Evolutionary conservation across 768 basidiomycete species (phyloP).

Genomic region (Tylopilus subfusipes): DNA sequence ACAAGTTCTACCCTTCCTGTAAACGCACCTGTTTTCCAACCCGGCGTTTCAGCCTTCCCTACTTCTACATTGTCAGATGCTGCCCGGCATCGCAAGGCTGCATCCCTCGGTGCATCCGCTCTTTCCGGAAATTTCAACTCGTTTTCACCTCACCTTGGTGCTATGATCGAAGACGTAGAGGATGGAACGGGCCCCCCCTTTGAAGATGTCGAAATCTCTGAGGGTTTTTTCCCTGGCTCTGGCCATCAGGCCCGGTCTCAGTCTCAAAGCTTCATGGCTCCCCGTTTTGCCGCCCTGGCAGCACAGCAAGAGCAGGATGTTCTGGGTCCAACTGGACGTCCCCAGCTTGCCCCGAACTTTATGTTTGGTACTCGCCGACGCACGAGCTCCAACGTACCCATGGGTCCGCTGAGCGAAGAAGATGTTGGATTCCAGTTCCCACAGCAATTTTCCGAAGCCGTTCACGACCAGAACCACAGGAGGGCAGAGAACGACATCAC

Average conservation of each 20-base stretch:
- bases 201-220: constrained; percentile 80
- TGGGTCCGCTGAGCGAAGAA: constrained; percentile 77
- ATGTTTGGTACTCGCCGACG: constrained; percentile 74
- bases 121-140: constrained; percentile 61
- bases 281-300: constrained; percentile 80
- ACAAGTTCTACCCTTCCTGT: constrained; percentile 50
- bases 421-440: constrained; percentile 82
- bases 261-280: constrained; percentile 83
- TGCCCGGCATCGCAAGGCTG: constrained; percentile 78
- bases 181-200: constrained; percentile 49
- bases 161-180: constrained; percentile 82
- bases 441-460: constrained; percentile 45
- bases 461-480: constrained; percentile 44
- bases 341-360: constrained; percentile 87
- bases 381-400: constrained; percentile 48
- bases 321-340: constrained; percentile 73
- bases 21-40: constrained; percentile 74
- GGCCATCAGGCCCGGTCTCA: constrained; percentile 71
- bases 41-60: constrained; percentile 57
- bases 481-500: constrained; percentile 72
- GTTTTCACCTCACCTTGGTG: constrained; percentile 75
- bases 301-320: constrained; percentile 64
- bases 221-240: constrained; percentile 45
- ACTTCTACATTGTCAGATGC: constrained; percentile 42
- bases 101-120: constrained; percentile 60